Evolutionary conservation across 1,284 basidiomycete species (phyloP).

Genomic region (Cystobasidium sp.): DNA sequence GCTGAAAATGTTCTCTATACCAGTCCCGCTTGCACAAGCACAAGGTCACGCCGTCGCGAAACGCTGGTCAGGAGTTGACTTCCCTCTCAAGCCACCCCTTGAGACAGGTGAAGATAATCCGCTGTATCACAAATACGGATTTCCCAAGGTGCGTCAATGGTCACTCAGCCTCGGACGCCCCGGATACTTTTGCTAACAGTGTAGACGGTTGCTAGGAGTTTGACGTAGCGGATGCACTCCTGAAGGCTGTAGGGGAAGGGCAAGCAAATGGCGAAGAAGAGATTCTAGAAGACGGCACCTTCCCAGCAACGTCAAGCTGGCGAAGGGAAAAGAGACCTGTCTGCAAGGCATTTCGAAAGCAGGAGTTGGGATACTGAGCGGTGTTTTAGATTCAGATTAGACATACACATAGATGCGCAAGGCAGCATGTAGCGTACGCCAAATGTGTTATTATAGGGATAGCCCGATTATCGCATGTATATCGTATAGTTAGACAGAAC

Average conservation of each 20-base stretch:
- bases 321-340: constrained; percentile 31
- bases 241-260: constrained; percentile 41
- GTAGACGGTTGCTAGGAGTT: constrained; percentile 21
- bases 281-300: constrained; percentile 45
- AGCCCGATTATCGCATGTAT: neutral
- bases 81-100: constrained; percentile 41
- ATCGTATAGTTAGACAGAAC: too few relatives aligned
- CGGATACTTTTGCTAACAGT: neutral
- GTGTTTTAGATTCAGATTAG: neutral
- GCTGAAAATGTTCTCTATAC: neutral
- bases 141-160: constrained; percentile 20
- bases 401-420: neutral
- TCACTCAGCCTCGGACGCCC: neutral
- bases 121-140: constrained; percentile 29
- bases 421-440: neutral
- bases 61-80: constrained; percentile 54
- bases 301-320: constrained; percentile 37
- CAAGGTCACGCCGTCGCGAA: constrained; percentile 57
- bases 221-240: constrained; percentile 35
- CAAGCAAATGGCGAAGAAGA: constrained; percentile 39
- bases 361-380: constrained; percentile 33
- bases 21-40: constrained; percentile 59
- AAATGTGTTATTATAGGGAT: neutral
- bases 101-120: constrained; percentile 14
- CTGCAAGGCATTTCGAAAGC: constrained; percentile 30